These are phyloP conservation scores for Cucumis hystrix DNA, from an alignment of 306 rosid species.

Conservation along the genomic window DNA sequence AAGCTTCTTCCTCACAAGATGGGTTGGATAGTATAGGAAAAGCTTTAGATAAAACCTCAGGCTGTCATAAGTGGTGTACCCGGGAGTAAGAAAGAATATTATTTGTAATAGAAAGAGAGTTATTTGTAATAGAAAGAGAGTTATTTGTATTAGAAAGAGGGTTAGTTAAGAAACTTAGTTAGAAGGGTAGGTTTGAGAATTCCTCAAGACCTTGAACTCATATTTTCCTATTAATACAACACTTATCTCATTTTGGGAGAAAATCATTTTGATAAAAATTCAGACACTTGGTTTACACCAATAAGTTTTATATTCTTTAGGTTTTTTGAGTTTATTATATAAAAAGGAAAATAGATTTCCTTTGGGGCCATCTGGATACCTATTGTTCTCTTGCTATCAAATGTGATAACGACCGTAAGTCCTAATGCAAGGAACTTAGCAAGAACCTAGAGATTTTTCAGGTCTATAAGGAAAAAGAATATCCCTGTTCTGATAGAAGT, in stretches of 20 bases:
- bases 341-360: not conserved
- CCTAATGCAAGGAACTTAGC: not conserved
- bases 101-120: too few relatives aligned
- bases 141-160: too few relatives aligned
- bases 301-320: not conserved
- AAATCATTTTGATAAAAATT: too few relatives aligned
- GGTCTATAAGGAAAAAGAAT: not conserved
- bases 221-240: too few relatives aligned
- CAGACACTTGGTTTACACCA: too few relatives aligned
- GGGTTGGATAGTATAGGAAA: not conserved
- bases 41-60: not conserved
- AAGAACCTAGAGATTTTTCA: not conserved
- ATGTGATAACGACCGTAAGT: not conserved
- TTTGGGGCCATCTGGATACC: not conserved
- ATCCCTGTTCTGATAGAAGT: not conserved
- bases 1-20: conserved; percentile 1
- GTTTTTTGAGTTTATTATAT: not conserved
- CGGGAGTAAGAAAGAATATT: too few relatives aligned
- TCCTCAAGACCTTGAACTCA: too few relatives aligned
- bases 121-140: too few relatives aligned
- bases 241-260: too few relatives aligned
- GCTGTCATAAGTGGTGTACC: not conserved
- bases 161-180: too few relatives aligned
- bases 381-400: not conserved
- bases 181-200: too few relatives aligned